phyloP scores from a whole-genome alignment of 2,329 filamentous ascomycete genomes.

The Trichoderma brevicompactum region DNA sequence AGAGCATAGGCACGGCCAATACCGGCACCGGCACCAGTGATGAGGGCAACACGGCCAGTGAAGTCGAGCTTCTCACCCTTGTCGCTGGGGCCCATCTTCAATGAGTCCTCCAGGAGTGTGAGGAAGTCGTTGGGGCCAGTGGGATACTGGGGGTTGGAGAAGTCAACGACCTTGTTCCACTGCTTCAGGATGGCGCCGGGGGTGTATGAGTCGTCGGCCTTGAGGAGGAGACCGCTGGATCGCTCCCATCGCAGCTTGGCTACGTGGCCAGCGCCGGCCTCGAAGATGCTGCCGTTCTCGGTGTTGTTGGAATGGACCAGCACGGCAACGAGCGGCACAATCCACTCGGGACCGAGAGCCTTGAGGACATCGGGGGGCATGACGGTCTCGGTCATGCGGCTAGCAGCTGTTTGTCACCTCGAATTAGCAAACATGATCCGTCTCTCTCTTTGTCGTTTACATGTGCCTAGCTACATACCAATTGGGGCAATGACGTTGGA shows the following conservation, averaged over 20 bases:
- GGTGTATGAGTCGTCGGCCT: constrained; percentile 85
- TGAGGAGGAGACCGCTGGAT: constrained; percentile 83
- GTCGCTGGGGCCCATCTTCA: constrained; percentile 75
- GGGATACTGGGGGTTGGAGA: constrained; percentile 79
- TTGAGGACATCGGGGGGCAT: constrained; percentile 93
- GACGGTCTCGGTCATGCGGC: constrained; percentile 92
- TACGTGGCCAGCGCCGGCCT: constrained; percentile 88
- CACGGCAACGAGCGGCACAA: constrained; percentile 88
- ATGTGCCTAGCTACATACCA: constrained; percentile 40
- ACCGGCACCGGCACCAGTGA: constrained; percentile 87
- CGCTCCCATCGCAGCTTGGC: constrained; percentile 97
- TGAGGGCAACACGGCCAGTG: constrained; percentile 79
- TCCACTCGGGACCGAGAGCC: constrained; percentile 88
- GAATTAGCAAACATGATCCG: neutral
- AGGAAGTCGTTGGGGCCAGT: constrained; percentile 87
- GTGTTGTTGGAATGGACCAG: constrained; percentile 86
- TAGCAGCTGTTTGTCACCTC: constrained; percentile 65
- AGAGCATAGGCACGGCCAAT: constrained; percentile 91
- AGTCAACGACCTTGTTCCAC: constrained; percentile 88
- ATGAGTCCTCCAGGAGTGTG: constrained; percentile 78
- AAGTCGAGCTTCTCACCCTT: constrained; percentile 77
- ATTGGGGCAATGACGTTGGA: constrained; percentile 95
- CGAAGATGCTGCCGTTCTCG: constrained; percentile 89
- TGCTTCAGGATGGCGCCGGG: constrained; percentile 85
- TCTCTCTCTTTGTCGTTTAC: neutral